Evolutionary conservation across 331 rosid species (phyloP).

Genomic region (Malus hybrid): DNA sequence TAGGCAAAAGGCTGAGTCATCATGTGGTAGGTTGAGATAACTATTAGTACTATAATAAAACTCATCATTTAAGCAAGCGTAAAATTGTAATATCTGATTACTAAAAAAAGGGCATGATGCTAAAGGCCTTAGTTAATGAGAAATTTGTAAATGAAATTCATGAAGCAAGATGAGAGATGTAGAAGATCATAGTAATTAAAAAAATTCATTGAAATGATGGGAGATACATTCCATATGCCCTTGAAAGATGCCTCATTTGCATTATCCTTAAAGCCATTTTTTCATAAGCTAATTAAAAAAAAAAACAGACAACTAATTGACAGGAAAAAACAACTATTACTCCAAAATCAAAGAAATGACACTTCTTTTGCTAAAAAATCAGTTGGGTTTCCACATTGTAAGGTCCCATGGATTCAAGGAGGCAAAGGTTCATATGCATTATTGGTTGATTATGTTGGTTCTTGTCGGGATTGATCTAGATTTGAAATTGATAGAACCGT

Average conservation of each 20-base stretch:
- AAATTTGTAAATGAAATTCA: constrained; percentile 22
- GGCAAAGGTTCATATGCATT: too few species aligned
- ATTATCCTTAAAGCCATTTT: constrained; percentile 45
- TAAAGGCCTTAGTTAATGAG: too few species aligned
- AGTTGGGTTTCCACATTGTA: too few species aligned
- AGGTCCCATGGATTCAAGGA: too few species aligned
- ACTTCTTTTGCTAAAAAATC: background rate
- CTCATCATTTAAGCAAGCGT: constrained; percentile 12
- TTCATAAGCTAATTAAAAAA: constrained; percentile 31
- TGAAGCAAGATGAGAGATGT: constrained; percentile 24
- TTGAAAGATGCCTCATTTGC: constrained; percentile 46
- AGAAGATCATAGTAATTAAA: constrained; percentile 34
- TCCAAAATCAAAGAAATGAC: constrained; percentile 12
- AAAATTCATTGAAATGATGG: constrained; percentile 41
- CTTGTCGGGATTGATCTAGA: too few species aligned
- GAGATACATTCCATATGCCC: constrained; percentile 71
- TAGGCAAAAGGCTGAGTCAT: background rate
- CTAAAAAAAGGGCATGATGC: constrained; percentile 2
- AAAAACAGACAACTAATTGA: constrained; percentile 53
- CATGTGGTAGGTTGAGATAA: background rate
- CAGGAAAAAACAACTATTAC: constrained; percentile 30
- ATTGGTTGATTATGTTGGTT: too few species aligned
- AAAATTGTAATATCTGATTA: background rate
- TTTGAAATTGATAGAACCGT: too few species aligned
- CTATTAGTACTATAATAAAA: background rate